These are phyloP conservation scores for Phytophthora crassamura DNA, from an alignment of 352 stramenopile species.

Conservation along the genomic window DNA sequence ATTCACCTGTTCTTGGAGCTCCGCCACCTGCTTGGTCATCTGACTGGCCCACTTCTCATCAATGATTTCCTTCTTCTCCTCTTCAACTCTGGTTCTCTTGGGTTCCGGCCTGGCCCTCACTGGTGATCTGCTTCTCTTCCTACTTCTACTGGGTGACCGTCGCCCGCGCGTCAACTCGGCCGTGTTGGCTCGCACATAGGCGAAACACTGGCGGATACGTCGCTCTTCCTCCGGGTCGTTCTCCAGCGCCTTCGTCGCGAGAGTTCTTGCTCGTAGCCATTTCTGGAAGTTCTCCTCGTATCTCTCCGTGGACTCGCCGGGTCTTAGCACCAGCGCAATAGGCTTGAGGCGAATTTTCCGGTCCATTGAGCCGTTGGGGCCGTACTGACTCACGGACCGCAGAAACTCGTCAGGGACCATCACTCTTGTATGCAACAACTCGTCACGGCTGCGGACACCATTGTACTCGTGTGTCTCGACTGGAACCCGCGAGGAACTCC, in stretches of 20 bases:
- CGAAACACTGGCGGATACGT: slow-evolving; percentile 1
- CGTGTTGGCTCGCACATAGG: neutral
- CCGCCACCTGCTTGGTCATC: too few species aligned
- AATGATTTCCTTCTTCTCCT: too few species aligned
- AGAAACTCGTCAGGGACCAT: slow-evolving; percentile 15
- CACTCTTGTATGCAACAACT: slow-evolving; percentile 17
- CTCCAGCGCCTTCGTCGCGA: neutral
- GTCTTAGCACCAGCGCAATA: slow-evolving; percentile 9
- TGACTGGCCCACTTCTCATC: too few species aligned
- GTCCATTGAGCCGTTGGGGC: slow-evolving; percentile 18
- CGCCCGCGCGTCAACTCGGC: neutral
- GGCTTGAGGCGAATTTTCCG: neutral
- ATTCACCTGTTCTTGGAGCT: too few species aligned
- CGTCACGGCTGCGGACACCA: slow-evolving; percentile 8
- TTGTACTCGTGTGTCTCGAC: too few species aligned
- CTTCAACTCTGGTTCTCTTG: too few species aligned
- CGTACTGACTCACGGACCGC: slow-evolving; percentile 7
- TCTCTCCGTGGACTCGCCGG: neutral
- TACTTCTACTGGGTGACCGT: neutral
- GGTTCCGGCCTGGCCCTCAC: too few species aligned
- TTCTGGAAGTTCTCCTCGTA: slow-evolving; percentile 1
- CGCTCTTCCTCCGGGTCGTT: slow-evolving; percentile 3
- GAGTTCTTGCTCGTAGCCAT: neutral
- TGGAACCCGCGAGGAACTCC: too few species aligned
- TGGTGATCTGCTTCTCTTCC: neutral